Evolutionary conservation across 2,329 filamentous ascomycete species (phyloP), one percentile per base, ranked within the genome.

Genomic region (Sporothrix variecibatus): DNA sequence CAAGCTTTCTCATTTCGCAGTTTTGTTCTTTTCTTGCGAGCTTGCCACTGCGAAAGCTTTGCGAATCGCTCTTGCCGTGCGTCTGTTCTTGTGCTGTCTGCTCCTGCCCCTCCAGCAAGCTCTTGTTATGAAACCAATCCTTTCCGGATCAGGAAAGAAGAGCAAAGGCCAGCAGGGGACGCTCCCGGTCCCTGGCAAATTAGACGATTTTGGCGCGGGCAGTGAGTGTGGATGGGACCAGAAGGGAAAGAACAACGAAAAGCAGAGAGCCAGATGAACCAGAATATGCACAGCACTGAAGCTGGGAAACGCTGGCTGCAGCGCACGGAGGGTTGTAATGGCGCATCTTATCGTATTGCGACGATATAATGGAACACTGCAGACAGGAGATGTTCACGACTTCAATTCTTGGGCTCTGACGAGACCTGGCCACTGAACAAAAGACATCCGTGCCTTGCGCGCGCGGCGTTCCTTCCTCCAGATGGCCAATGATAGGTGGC

Each of bases 61-160:
- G 34, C 34, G 34, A 34, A 43, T 51, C 28, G 46, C 5, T n/a
- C 38, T 46, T 67, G 38, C 62, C 38, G 1, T 51, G 62, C 34
- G 7, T 38, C 20, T 26, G 12, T 12, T 8, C 40, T 49, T 60
- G 28, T 60, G 34, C 34, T 34, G 34, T 28, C 15, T 34, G 17
- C 20, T 69, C 46, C 43, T 51, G 17, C 68, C 34, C 51, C 31
- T 43, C 46, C 17, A 58, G 23, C 68, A 26, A 58, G 31, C 38
- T 46, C 3, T 67, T 67, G 8, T 46, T 67, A n/a, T 73, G 72
- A 73, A 73, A 73, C 72, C 17, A 31, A 60, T 40, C 64, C 38
- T 51, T 69, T 68, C 72, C 72, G 20, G 23, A 58, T 60, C 38
- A 34, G 64, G 72, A 3, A 60, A 67, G 60, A 60, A 56, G 43